These are phyloP conservation scores for Phytopythium helicoides DNA, from an alignment of 352 stramenopile genomes.

Conservation along the genomic window DNA sequence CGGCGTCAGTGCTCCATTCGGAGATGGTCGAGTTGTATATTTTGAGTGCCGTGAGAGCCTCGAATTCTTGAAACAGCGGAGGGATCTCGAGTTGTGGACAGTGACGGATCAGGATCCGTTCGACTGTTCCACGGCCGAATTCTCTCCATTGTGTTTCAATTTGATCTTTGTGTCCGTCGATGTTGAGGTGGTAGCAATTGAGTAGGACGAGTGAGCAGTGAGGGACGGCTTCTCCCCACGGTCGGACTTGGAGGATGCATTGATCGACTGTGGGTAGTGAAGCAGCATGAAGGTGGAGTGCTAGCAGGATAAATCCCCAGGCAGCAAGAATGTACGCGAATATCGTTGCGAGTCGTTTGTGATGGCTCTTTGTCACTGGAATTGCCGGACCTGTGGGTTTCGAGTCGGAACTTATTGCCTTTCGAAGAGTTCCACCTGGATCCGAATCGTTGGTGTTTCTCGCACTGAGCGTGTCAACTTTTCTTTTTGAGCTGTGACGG, in stretches of 20 bases:
- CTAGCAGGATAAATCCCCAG: not conserved
- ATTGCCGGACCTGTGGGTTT: not conserved
- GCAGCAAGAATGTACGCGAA: not conserved
- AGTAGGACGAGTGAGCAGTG: slow-evolving; percentile 1
- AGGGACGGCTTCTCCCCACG: too few relatives aligned
- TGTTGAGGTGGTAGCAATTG: too few relatives aligned
- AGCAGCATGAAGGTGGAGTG: not conserved
- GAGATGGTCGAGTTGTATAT: too few relatives aligned
- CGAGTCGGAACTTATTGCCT: not conserved
- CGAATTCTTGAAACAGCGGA: not conserved
- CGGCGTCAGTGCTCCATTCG: too few relatives aligned
- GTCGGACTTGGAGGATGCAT: slow-evolving; percentile 11
- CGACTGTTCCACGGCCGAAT: slow-evolving; percentile 2
- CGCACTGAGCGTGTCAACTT: too few relatives aligned
- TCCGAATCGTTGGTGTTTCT: too few relatives aligned
- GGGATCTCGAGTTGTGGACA: not conserved
- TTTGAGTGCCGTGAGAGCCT: too few relatives aligned
- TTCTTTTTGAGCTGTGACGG: too few relatives aligned
- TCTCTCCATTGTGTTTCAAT: slow-evolving; percentile 6
- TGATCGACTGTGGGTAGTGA: not conserved
- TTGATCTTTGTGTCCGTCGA: too few relatives aligned
- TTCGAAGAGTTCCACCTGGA: not conserved
- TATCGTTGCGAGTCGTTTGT: not conserved
- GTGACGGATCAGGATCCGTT: slow-evolving; percentile 4
- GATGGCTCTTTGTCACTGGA: not conserved